Evolutionary conservation across 2,329 filamentous ascomycete species (phyloP).

Genomic region (Fusarium chlamydosporum): DNA sequence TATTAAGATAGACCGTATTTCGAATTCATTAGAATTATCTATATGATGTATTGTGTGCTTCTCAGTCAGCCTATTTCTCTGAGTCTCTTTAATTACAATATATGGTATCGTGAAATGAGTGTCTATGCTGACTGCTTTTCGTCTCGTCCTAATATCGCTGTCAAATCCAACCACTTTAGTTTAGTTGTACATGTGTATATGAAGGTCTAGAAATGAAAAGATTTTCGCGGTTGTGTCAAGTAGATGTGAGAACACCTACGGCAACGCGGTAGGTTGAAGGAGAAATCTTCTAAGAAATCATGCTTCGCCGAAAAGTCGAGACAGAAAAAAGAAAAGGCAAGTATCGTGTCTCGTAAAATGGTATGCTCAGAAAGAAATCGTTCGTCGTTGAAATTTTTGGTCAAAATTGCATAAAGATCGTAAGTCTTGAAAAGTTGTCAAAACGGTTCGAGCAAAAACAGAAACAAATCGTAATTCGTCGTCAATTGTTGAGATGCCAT

Average conservation of each 20-base stretch:
- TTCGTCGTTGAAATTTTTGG: constrained; percentile 44
- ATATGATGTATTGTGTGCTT: constrained; percentile 28
- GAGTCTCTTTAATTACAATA: constrained; percentile 38
- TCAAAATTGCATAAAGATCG: constrained; percentile 43
- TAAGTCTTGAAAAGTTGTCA: constrained; percentile 36
- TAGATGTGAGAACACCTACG: constrained; percentile 13
- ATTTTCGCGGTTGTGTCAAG: background rate
- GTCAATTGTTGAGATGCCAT: constrained; percentile 50
- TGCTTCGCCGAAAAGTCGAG: constrained; percentile 36
- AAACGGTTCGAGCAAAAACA: constrained; percentile 40
- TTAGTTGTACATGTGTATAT: constrained; percentile 46
- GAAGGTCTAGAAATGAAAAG: constrained; percentile 6
- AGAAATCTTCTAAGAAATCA: constrained; percentile 24
- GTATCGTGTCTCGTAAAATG: constrained; percentile 44
- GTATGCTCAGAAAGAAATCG: constrained; percentile 42
- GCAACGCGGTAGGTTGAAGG: constrained; percentile 3
- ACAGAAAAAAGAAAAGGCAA: constrained; percentile 36
- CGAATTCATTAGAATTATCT: constrained; percentile 47
- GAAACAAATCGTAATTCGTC: constrained; percentile 47
- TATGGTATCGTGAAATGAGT: constrained; percentile 49
- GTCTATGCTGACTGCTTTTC: constrained; percentile 41
- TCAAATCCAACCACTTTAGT: constrained; percentile 36
- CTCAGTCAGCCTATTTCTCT: constrained; percentile 27
- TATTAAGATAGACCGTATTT: constrained; percentile 31
- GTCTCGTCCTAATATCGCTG: constrained; percentile 35